phyloP scores from a whole-genome alignment of 1,284 basidiomycete genomes.

The Tilletia indica region DNA sequence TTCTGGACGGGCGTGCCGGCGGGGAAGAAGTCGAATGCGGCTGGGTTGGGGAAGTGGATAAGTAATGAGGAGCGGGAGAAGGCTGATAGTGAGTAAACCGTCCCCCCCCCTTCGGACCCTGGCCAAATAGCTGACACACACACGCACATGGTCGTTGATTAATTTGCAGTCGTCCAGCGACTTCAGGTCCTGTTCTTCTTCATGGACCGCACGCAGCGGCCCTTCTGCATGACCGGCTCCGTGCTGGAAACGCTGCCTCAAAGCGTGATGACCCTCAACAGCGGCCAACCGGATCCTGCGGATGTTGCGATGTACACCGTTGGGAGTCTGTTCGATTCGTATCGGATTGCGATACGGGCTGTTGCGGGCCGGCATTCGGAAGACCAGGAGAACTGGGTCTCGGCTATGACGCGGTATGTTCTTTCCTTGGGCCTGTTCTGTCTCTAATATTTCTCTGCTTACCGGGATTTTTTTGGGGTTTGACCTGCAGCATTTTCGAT shows the following conservation, averaged over 20 bases:
- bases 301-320: slow-evolving; percentile 10
- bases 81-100: background rate
- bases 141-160: no score
- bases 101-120: background rate
- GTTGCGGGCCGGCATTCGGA: slow-evolving; percentile 12
- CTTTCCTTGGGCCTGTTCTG: background rate
- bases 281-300: slow-evolving; percentile 2
- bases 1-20: slow-evolving; percentile 7
- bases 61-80: slow-evolving; percentile 8
- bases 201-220: slow-evolving; percentile 7
- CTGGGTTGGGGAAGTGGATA: background rate
- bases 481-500: background rate
- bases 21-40: background rate
- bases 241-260: slow-evolving; percentile 12
- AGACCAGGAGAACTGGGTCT: background rate
- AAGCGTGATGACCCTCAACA: slow-evolving; percentile 12
- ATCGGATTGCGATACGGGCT: slow-evolving; percentile 2
- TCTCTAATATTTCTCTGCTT: no score
- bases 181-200: slow-evolving; percentile 9
- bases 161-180: background rate
- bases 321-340: background rate
- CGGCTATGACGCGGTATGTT: background rate
- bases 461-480: background rate
- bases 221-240: slow-evolving; percentile 3
- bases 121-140: no score